Percentiles rank a stretch among this genome's conserved stretches.
phyloP scores from a whole-genome alignment of 2,329 filamentous ascomycete genomes.

The Monilinia aucupariae region DNA sequence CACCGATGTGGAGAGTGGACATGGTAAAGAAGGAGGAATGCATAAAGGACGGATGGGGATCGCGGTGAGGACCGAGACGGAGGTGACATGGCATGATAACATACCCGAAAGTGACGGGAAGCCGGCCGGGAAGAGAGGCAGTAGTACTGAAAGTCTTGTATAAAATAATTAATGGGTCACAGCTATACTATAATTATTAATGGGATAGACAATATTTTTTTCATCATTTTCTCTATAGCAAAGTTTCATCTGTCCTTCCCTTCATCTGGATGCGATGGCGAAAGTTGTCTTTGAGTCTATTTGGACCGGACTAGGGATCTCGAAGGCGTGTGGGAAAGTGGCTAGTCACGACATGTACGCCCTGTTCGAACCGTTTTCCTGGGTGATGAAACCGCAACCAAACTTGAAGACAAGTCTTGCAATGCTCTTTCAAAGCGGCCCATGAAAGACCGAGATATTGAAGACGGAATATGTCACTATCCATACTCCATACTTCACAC shows the following conservation, averaged over 20 bases:
- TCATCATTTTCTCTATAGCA: background rate
- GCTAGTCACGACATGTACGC: background rate
- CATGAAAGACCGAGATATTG: too few relatives aligned
- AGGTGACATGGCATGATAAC: background rate
- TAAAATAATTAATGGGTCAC: background rate
- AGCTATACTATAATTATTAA: background rate
- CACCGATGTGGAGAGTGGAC: background rate
- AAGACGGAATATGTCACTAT: too few relatives aligned
- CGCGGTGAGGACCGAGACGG: background rate
- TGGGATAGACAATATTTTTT: background rate
- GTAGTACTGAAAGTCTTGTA: slow-evolving; percentile 8
- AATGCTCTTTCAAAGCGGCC: too few relatives aligned
- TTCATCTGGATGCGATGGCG: background rate
- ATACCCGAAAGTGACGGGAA: background rate
- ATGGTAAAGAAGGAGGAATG: background rate
- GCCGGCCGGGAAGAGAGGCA: background rate
- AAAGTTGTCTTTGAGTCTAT: background rate
- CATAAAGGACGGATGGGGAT: background rate
- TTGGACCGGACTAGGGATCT: background rate
- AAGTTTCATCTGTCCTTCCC: background rate
- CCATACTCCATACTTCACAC: too few relatives aligned
- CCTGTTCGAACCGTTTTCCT: background rate
- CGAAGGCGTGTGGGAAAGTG: background rate
- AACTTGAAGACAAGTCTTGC: too few relatives aligned
- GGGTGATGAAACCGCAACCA: background rate